Percentiles rank a stretch among this genome's conserved stretches.
Conservation (phyloP, 2,329 filamentous ascomycete genomes). For the Hypoxylon sp. region DNA sequence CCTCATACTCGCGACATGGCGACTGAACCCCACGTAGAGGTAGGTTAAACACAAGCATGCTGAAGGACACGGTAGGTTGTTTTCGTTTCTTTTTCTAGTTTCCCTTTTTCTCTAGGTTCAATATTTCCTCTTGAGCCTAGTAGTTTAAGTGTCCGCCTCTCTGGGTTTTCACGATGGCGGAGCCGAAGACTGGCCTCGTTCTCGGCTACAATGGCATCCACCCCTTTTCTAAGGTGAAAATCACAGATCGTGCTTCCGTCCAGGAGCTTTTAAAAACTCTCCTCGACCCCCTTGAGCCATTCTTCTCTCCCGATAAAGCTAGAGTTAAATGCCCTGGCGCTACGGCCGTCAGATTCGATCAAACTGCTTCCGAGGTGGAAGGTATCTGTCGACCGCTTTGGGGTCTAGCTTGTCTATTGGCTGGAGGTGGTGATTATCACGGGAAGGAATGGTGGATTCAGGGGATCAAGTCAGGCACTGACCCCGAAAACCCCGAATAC, state of each 20-base stretch:
- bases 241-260: conserved; percentile 69
- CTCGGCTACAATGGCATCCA: conserved; percentile 69
- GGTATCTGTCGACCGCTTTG: conserved; percentile 82
- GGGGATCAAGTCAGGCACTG: conserved; percentile 78
- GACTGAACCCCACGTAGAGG: conserved; percentile 40
- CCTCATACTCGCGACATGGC: conserved; percentile 46
- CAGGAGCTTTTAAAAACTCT: conserved; percentile 74
- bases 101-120: conserved; percentile 11
- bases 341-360: conserved; percentile 83
- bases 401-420: conserved; percentile 79
- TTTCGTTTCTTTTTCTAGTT: conserved; percentile 15
- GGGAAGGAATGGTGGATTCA: conserved; percentile 77
- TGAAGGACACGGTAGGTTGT: conserved; percentile 13
- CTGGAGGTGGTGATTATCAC: conserved; percentile 75
- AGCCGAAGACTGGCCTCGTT: conserved; percentile 55
- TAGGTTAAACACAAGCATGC: conserved; percentile 28
- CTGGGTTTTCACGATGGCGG: conserved; percentile 43
- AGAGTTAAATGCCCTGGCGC: conserved; percentile 77
- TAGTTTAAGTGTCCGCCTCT: conserved; percentile 13
- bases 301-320: conserved; percentile 77
- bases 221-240: conserved; percentile 68
- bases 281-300: conserved; percentile 78
- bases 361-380: conserved; percentile 82
- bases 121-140: conserved; percentile 11
- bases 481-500: conserved; percentile 78